Conservation (phyloP, 352 stramenopile species). For the Phytophthora multivora region DNA sequence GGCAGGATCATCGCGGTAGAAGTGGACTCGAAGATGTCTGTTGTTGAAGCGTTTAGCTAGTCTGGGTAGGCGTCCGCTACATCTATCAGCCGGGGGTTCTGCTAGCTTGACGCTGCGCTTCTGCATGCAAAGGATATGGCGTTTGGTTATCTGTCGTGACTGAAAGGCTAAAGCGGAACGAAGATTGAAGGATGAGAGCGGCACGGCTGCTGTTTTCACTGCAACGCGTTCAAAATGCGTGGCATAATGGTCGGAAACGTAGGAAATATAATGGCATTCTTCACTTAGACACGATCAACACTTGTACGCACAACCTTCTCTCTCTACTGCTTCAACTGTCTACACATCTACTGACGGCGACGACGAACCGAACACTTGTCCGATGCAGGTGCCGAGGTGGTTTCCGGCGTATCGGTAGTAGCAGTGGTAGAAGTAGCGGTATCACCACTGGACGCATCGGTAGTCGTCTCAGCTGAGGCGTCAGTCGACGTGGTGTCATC, state of each 20-base stretch:
- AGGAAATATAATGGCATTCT: not conserved
- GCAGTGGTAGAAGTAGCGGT: conserved; percentile 1
- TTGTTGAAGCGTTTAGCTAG: conserved; percentile 4
- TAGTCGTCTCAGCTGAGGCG: conserved; percentile 3
- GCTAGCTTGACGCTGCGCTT: conserved; percentile 18
- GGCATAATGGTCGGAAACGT: too few species aligned
- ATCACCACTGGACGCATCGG: not conserved
- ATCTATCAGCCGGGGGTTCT: conserved; percentile 9
- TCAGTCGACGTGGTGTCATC: not conserved
- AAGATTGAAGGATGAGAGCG: conserved; percentile 16
- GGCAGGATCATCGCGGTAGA: conserved; percentile 10
- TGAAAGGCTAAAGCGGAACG: not conserved
- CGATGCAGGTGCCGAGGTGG: conserved; percentile 5
- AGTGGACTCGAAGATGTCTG: conserved; percentile 8
- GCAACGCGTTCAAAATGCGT: conserved; percentile 5
- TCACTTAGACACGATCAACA: not conserved
- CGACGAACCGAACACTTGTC: conserved; percentile 22
- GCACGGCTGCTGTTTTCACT: conserved; percentile 21
- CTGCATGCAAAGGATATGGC: conserved; percentile 21
- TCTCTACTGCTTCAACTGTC: not conserved
- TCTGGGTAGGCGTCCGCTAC: not conserved
- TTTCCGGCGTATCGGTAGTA: conserved; percentile 2
- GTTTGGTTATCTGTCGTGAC: conserved; percentile 1
- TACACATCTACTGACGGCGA: conserved; percentile 6
- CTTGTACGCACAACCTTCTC: not conserved